Base-by-base conservation (phyloP, 768 basidiomycete genomes). In the Rhizopogon vinicolor region DNA sequence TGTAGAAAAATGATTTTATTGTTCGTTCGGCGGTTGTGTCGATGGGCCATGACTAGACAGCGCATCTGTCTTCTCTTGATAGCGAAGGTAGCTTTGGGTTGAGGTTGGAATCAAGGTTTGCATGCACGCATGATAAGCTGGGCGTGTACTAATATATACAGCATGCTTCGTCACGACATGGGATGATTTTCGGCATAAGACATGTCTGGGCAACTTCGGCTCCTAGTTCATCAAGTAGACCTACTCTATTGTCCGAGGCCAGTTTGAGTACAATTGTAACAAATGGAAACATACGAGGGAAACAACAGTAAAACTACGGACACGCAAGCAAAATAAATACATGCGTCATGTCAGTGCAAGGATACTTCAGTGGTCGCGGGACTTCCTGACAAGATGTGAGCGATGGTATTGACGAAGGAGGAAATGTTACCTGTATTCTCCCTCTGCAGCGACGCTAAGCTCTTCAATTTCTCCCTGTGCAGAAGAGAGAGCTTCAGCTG, bases 401-500 rank as follows among this genome's bases (percentile, higher is more conserved):
- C 46, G 14, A 50, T 43, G 5, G 7, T 1, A 28, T 10, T 41
- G 35, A 51, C 67, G 51, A 59, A 57, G 48, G 40, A 22, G 7
- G 1, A 58, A 25, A 31, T 44, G 7, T 60, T 59, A 92, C 87
- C 95, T 89, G 77, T 96, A 98, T 68, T 95, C 92, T 55, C 91
- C 92, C 72, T 98, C 95, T 0, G 95, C 93, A 44, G 92, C 91
- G 35, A 94, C 88, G 56, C 86, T 87, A 61, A 96, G 79, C 62
- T 98, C 94, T 60, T 97, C 95, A 46, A 98, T 89, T 69, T 97
- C 93, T 48, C 90, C 91, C 68, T 95, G 92, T 44, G 91, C 81
- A 44, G 80, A 75, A n/a, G 82, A 84, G 41, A 95, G 80, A 0
- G 90, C 79, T 66, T 95, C 93, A 1, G 91, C 91, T 3, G 89